Evolutionary conservation across 208 protist genomes (phyloP).

Genomic region (Leishmania braziliensis): DNA sequence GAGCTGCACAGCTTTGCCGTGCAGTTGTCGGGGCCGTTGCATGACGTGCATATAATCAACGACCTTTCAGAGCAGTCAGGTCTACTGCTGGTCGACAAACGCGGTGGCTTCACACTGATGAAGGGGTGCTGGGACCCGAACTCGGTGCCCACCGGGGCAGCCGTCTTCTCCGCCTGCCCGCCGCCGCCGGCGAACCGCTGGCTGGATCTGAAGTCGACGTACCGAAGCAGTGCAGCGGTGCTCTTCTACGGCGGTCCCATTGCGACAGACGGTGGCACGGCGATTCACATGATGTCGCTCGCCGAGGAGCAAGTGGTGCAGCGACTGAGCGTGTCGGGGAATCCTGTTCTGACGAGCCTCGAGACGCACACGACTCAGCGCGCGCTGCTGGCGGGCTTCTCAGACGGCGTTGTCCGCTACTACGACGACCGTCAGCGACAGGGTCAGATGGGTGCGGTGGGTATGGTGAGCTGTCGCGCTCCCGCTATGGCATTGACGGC

Average conservation of each 20-base stretch:
- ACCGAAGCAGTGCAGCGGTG: slow-evolving; percentile 70
- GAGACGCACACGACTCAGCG: slow-evolving; percentile 71
- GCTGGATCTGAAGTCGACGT: slow-evolving; percentile 75
- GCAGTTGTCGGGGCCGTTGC: slow-evolving; percentile 59
- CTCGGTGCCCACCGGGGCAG: slow-evolving; percentile 60
- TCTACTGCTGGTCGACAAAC: slow-evolving; percentile 77
- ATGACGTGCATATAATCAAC: slow-evolving; percentile 81
- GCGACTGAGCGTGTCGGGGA: slow-evolving; percentile 68
- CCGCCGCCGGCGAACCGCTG: slow-evolving; percentile 50
- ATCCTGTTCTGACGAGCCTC: slow-evolving; percentile 68
- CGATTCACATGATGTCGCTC: slow-evolving; percentile 80
- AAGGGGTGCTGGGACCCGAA: slow-evolving; percentile 67
- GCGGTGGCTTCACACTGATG: slow-evolving; percentile 75
- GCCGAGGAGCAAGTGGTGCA: slow-evolving; percentile 86
- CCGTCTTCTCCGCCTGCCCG: slow-evolving; percentile 79
- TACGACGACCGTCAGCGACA: slow-evolving; percentile 87
- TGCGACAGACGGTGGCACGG: slow-evolving; percentile 57
- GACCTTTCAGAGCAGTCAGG: slow-evolving; percentile 86
- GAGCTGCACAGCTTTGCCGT: slow-evolving; percentile 68
- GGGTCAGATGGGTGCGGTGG: slow-evolving; percentile 73
- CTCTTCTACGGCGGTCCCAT: slow-evolving; percentile 86
- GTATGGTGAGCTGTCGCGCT: slow-evolving; percentile 43
- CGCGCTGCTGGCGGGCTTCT: slow-evolving; percentile 74
- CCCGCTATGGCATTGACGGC: slow-evolving; percentile 8
- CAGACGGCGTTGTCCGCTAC: slow-evolving; percentile 84